Conservation (phyloP, 2,329 filamentous ascomycete species). For the Endocalyx cinctus region DNA sequence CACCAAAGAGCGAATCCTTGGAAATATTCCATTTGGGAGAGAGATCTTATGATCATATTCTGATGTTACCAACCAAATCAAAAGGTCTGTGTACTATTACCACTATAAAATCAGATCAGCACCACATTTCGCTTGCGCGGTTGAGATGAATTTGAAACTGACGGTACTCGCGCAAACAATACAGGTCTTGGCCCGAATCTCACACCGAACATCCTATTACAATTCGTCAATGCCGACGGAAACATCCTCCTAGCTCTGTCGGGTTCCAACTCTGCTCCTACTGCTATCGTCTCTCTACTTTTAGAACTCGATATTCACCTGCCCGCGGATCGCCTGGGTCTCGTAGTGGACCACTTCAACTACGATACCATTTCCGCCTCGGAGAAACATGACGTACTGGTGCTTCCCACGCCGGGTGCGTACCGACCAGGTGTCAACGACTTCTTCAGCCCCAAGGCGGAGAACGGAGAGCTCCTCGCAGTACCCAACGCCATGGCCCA, state of each 20-base stretch:
- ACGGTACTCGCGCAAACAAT: too few species aligned
- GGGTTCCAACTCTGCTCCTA: constrained; percentile 63
- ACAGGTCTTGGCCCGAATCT: constrained; percentile 81
- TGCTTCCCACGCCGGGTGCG: constrained; percentile 64
- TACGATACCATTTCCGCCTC: constrained; percentile 73
- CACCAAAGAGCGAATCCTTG: constrained; percentile 74
- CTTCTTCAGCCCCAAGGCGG: constrained; percentile 60
- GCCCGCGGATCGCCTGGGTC: constrained; percentile 76
- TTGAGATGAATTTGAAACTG: too few species aligned
- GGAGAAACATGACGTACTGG: constrained; percentile 83
- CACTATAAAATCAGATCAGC: too few species aligned
- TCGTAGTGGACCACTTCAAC: constrained; percentile 94
- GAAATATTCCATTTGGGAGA: constrained; percentile 82
- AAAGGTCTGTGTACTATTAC: constrained; percentile 60
- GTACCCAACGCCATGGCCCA: constrained; percentile 80
- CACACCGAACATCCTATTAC: constrained; percentile 78
- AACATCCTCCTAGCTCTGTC: constrained; percentile 88
- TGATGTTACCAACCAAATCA: constrained; percentile 82
- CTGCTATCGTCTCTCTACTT: constrained; percentile 71
- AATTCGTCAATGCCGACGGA: constrained; percentile 87
- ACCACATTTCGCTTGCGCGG: too few species aligned
- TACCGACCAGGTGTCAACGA: constrained; percentile 67
- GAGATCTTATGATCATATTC: constrained; percentile 82
- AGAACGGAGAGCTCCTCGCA: constrained; percentile 56
- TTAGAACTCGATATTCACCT: constrained; percentile 84